Evolutionary conservation across 148 eudicot genomes (phyloP), one percentile per base, ranked within the genome.

Genomic region (Persicaria tinctoria): DNA sequence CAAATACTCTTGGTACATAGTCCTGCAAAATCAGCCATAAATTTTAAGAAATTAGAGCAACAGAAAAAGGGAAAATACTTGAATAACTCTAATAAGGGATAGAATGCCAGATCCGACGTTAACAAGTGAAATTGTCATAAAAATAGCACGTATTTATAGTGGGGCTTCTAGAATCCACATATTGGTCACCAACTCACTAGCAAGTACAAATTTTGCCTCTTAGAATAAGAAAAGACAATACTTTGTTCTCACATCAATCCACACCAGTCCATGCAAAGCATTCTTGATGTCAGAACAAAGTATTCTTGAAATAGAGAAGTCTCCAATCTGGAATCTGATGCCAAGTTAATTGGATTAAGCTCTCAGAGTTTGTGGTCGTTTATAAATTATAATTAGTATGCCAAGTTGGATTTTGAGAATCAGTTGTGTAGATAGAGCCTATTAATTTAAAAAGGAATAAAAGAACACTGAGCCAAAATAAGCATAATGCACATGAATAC

Each of bases 1-100:
- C 95, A 79, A 90, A 90, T 60, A 90, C 95, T 57, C 91, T 90
- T 47, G 95, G 95, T 38, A 90, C 84, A 78, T 90, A 90, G 74
- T 90, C 95, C 95, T 90, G 88, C 74, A 47, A 38, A 63, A 6
- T 59, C 6, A 59, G 38, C 7, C 18, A 18, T 20, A 6, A 59
- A 59, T 20, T 20, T 20, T 20, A 20, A 20, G 23, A 20, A 20
- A 20, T 20, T 20, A 20, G 23, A 20, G 23, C 23, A 2, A 23
- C 27, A 60, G 13, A 13, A 7, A 60, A 60, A 60, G 63, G 13
- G 4, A 8, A 23, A 60, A 2, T 8, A 6, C 46, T 64, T 13
- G 38, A 7, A 64, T 64, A 12, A 64, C 69, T 64, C 69, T 32
- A 64, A 64, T 18, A 18, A 57, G 4, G 23, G 63, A 16, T 23